Base-by-base conservation (phyloP, 1,284 basidiomycete species). In the Microbotryum violaceum region DNA sequence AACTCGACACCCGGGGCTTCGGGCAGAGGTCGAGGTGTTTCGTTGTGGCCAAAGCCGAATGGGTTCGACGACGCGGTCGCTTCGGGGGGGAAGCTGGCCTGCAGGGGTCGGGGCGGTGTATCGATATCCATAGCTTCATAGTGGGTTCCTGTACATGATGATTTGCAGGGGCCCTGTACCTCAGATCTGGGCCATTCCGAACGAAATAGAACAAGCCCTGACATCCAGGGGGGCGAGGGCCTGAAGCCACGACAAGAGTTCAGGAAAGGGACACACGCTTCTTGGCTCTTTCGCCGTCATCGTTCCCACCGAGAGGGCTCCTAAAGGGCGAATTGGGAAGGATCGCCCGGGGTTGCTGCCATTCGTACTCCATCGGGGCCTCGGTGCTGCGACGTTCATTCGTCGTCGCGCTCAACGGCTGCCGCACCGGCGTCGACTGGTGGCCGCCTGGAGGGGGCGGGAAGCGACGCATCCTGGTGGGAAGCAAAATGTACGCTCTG, bases 101-200 rank as follows among this genome's bases (percentile, higher is more conserved):
- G 37, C 37, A 16, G 37, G 2, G 61, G 55, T 18, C 65, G 57
- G 4, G 65, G 67, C 2, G 67, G 67, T 3, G 67, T 69, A 45
- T 69, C 67, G 54, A 69, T 59, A 46, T 69, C 67, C 67, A 69
- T 69, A 16, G 67, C 67, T 37, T 66, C 67, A 56, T 69, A 66
- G 54, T 69, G 67, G 45, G 62, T 57, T 6, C 67, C 67, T 69
- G 57, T 23, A 5, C n/a, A 31, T 10, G 51, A 31, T 8, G 31
- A 31, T 31, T 31, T 12, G 20, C 27, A 14, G 21, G 6, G 3
- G 27, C 9, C 6, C 8, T 7, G 12, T 18, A 7, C 29, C 9
- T 50, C 58, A 50, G 47, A 25, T 9, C 12, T 3, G 16, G 9
- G 2, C 1, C 8, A 9, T 3, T 1, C 2, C 2, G 4, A 1